These are phyloP conservation scores for Metschnikowia reukaufii DNA, from an alignment of 805 yeast genomes.

Conservation along the genomic window DNA sequence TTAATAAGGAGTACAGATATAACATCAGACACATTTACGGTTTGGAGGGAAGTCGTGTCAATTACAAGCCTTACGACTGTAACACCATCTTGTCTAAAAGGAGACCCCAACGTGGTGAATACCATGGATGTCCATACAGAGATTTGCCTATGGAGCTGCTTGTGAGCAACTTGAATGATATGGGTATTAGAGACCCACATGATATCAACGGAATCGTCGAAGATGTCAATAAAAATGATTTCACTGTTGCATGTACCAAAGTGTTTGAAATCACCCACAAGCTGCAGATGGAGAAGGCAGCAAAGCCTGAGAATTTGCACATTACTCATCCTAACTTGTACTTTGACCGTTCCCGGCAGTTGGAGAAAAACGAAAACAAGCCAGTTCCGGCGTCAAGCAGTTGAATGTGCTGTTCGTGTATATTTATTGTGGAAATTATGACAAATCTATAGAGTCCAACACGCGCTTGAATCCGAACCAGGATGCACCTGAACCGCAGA, in stretches of 20 bases:
- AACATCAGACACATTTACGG: conserved; percentile 90
- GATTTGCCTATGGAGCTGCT: conserved; percentile 69
- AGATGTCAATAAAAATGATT: conserved; percentile 66
- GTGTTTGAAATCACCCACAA: conserved; percentile 76
- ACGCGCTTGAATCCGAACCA: conserved; percentile 41
- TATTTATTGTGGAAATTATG: not conserved
- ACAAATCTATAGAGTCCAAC: conserved; percentile 37
- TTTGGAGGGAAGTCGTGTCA: conserved; percentile 82
- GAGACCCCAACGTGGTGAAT: conserved; percentile 64
- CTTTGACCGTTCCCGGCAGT: conserved; percentile 70
- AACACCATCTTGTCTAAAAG: conserved; percentile 71
- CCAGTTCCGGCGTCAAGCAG: conserved; percentile 2
- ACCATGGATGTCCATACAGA: conserved; percentile 92
- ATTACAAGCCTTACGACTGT: conserved; percentile 86
- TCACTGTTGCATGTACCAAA: conserved; percentile 83
- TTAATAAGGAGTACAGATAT: conserved; percentile 86
- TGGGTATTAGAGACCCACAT: conserved; percentile 64
- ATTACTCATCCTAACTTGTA: conserved; percentile 87
- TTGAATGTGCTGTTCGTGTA: not conserved
- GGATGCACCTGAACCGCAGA: conserved; percentile 46
- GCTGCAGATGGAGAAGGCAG: conserved; percentile 41
- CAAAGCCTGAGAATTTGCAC: conserved; percentile 50
- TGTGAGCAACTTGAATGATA: conserved; percentile 50
- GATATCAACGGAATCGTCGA: conserved; percentile 63
- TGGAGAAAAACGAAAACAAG: conserved; percentile 36